Conservation (phyloP, 163 green algal genomes). For the Chlorella variabilis region DNA sequence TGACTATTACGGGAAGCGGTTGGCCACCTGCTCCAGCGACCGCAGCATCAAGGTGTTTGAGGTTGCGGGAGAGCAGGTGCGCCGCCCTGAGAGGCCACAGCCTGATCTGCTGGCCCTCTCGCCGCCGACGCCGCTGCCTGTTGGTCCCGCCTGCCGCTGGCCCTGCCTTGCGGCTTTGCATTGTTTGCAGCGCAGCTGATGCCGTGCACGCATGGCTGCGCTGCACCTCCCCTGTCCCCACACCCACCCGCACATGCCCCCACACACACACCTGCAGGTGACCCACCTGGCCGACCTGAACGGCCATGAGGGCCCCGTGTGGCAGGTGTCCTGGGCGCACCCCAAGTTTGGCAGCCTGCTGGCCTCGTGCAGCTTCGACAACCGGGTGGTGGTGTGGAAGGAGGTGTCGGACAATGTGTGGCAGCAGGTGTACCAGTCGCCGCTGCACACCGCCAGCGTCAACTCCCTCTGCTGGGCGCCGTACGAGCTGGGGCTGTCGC, state of each 20-base stretch:
- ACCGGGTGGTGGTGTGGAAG: constrained; percentile 96
- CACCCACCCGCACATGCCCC: too few species aligned
- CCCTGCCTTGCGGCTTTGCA: too few species aligned
- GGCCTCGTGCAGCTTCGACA: constrained; percentile 94
- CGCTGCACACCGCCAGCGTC: constrained; percentile 89
- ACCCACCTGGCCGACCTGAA: constrained; percentile 80
- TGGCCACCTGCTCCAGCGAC: constrained; percentile 96
- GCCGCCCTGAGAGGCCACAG: not conserved
- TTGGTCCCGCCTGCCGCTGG: not conserved
- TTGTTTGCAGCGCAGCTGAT: too few species aligned
- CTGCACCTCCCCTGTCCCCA: not conserved
- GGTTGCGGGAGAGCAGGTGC: constrained; percentile 70
- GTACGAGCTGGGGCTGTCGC: constrained; percentile 88
- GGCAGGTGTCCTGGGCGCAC: constrained; percentile 94
- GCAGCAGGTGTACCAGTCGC: constrained; percentile 61
- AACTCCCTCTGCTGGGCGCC: constrained; percentile 96
- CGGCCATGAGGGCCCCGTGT: constrained; percentile 96
- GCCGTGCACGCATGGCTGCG: too few species aligned
- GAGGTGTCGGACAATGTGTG: constrained; percentile 80
- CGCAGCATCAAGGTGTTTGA: constrained; percentile 82
- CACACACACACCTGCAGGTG: too few species aligned
- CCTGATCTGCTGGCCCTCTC: too few species aligned
- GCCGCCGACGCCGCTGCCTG: too few species aligned
- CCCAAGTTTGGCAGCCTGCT: constrained; percentile 95
- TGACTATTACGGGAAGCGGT: constrained; percentile 96